Conservation (phyloP, 2,329 filamentous ascomycete species). For the Cadophora sp. region DNA sequence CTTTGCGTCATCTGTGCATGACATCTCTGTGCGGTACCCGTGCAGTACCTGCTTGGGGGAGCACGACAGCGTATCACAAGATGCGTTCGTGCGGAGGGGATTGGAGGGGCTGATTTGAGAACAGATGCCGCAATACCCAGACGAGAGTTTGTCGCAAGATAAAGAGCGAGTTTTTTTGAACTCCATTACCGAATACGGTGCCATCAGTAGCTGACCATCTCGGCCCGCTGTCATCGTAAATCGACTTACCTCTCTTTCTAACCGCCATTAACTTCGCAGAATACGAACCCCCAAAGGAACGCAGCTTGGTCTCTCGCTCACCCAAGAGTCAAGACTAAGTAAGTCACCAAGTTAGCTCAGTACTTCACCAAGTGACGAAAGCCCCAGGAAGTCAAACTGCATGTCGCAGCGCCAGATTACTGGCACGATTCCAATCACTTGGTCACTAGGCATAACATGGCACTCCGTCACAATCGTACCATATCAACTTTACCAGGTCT, state of each 20-base stretch:
- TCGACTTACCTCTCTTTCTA: neutral
- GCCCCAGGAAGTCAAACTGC: neutral
- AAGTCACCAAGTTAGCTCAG: neutral
- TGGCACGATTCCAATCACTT: neutral
- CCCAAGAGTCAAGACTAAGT: neutral
- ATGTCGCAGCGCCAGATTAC: neutral
- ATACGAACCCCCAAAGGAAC: neutral
- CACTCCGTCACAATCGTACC: slow-evolving; percentile 11
- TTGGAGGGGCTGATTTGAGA: neutral
- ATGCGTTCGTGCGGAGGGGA: neutral
- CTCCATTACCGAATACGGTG: neutral
- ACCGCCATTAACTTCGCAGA: neutral
- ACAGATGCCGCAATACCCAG: slow-evolving; percentile 4
- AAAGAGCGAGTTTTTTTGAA: neutral
- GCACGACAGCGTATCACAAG: slow-evolving; percentile 9
- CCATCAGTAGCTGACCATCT: neutral
- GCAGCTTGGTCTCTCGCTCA: neutral
- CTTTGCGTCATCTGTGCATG: slow-evolving; percentile 28
- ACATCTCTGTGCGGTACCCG: neutral
- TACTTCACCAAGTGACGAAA: neutral
- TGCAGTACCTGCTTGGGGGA: slow-evolving; percentile 12
- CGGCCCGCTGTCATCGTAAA: neutral
- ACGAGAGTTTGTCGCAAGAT: neutral
- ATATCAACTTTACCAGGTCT: neutral
- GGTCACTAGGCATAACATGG: neutral